Evolutionary conservation across 441 rosid species (phyloP), one percentile per base, ranked within the genome.

Genomic region (Brassica balearica): DNA sequence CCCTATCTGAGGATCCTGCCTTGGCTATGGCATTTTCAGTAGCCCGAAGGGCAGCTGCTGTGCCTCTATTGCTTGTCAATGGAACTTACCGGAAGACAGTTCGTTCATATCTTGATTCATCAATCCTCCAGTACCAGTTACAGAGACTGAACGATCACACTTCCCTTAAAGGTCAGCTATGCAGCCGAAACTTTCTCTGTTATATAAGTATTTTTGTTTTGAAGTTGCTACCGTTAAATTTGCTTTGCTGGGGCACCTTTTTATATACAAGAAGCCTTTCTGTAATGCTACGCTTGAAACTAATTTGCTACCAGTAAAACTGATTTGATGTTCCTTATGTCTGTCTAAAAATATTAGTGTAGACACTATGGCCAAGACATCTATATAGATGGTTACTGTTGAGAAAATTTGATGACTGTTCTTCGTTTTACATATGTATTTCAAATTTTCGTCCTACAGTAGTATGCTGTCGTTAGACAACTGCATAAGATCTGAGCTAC

Each of bases 21-120:
- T 84, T 96, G 80, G 98, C 98, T 78, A 96, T 96, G 99, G 99
- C 98, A 63, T 94, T 96, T 83, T 94, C 99, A 61, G 99, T 92
- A 80, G 87, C 98, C 61, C 89, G 98, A 65, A 85, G 98, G 84
- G 98, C 98, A 82, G 97, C 99, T 75, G 98, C 98, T 76, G 94
- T 94, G 65, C 99, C 99, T 22, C 69, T 90, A 43, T 89, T 96
- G 73, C 99, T 96, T 65, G 98, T 94, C 56, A 96, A 96, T 87
- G 99, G 99, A 84, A 96, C 99, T 51, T 94, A 96, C 77, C 83
- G 99, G 80, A 96, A 91, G 85, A 92, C 94, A 9, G 82, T 91
- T 69, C 90, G 98, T 75, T 88, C 98, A 73, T 94, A 94, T 84
- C 90, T 96, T 32, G 99, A 96, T 88, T 94, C 99, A 56, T 84